Percentiles rank a stretch among this genome's conserved stretches.
phyloP scores from a whole-genome alignment of 2,329 filamentous ascomycete species.

The Aspergillus terreus region DNA sequence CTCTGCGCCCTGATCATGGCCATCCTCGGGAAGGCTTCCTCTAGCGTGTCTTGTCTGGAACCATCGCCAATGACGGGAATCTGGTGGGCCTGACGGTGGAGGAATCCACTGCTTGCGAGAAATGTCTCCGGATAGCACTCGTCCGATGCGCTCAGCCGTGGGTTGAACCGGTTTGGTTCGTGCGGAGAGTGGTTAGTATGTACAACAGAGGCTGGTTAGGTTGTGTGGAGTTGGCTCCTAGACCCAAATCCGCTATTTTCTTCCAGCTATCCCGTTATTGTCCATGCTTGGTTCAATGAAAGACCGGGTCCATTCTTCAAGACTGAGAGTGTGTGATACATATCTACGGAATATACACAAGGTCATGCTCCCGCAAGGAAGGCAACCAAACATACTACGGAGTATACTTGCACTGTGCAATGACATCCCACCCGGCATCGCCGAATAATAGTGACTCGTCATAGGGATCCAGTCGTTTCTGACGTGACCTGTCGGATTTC shows the following conservation, averaged over 20 bases:
- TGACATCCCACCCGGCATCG: background rate
- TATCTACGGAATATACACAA: too few relatives aligned
- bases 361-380: too few relatives aligned
- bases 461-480: background rate
- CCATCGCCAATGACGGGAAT: conserved; percentile 12
- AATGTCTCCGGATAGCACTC: conserved; percentile 18
- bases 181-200: conserved; percentile 9
- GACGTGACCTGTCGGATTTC: background rate
- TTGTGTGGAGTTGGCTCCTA: too few relatives aligned
- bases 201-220: too few relatives aligned
- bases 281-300: too few relatives aligned
- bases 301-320: too few relatives aligned
- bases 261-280: too few relatives aligned
- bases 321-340: too few relatives aligned
- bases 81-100: conserved; percentile 11
- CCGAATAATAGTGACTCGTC: background rate
- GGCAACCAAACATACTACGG: background rate
- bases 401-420: background rate
- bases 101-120: conserved; percentile 8
- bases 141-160: background rate
- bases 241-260: too few relatives aligned
- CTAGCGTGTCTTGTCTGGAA: background rate
- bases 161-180: conserved; percentile 3
- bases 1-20: background rate
- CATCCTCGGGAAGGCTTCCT: background rate